Evolutionary conservation across 495 filamentous ascomycete genomes (phyloP), one percentile per base, ranked within the genome.

Genomic region (Tuber umbilicatum): DNA sequence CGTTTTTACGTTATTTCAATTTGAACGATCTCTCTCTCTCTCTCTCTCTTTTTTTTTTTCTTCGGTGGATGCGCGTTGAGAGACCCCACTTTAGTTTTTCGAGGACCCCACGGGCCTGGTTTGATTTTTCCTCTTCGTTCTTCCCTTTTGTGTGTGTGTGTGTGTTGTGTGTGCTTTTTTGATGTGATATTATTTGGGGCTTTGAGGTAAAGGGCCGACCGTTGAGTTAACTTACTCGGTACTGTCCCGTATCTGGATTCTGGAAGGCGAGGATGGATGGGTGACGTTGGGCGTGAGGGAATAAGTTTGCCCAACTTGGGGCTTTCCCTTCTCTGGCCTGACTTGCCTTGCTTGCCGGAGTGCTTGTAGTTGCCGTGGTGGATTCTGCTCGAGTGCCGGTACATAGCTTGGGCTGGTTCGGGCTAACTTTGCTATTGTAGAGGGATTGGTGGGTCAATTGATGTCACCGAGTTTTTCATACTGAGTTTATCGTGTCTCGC

Each of bases 1-100:
- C n/a, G n/a, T 35, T 35, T 64, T 64, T 64, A 64, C 55, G 55
- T 64, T 64, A 64, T 64, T 64, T 35, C 27, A 5, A 64, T 64
- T 19, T 64, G 55, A 64, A 35, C 55, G 55, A 31, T 64, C 4
- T 9, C 2, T 1, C 12, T 31, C 27, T 16, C 16, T 16, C 9
- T 27, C 23, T 27, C 23, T 14, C 5, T 55, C 16, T 55, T 14
- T 60, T 60, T 31, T 31, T 60, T 60, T 60, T 60, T 31, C 10
- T 16, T 14, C 0, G n/a, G 31, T 19, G n/a, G 50, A 27, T 27
- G 47, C 47, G 27, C n/a, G 55, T 64, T 64, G 27, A 17, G 5
- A 60, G 9, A 45, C 55, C 55, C 55, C 55, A 64, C 55, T 31
- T 35, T 64, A 14, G 27, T 17, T 64, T 35, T 64, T 2, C 10